Evolutionary conservation across 2,329 filamentous ascomycete species (phyloP), one percentile per base, ranked within the genome.

Genomic region (Botryosphaeria dothidea): DNA sequence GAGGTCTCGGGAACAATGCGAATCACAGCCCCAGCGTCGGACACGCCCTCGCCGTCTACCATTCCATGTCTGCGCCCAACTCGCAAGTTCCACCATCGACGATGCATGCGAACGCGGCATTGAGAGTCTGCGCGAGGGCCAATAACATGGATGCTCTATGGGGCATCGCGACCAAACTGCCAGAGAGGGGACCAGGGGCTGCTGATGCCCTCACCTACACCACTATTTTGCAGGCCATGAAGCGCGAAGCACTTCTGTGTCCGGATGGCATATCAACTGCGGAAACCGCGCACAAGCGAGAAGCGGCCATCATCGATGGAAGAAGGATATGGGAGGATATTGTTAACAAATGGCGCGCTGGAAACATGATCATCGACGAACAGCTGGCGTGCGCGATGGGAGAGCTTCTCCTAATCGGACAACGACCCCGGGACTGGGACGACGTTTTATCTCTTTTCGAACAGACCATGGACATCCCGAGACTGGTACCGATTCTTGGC

Each of bases 31-130:
- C 56, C 21, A 88, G 88, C 56, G 84, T 95, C 5, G 76, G 82
- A 64, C 88, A 90, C 69, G 92, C 92, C 0, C 77, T 93, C 51
- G 85, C 86, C 66, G 82, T 97, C 60, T 98, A 96, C 80, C 85
- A 92, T 69, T 87, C 87, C 63, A 90, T 98, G 79, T 83, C 84
- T 43, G 83, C 83, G 4, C 83, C 86, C 38, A 87, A 85, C 58
- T 85, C 86, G 0, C 82, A 83, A 7, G 82, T 96, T 58, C 84
- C 88, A 68, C 90, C 91, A 17, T 91, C 88, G 69, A 90, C 89
- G 38, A 90, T 92, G 65, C 95, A 98, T 73, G 88, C 92, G 68
- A 99, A 99, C 74, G 92, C 93, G 9, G 87, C 93, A n/a, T 81
- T 99, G 49, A 88, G 89, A 66, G 90, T 95, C 8, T 98, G 93